Base-by-base conservation (phyloP, 306 rosid genomes). In the Luffa acutangula region DNA sequence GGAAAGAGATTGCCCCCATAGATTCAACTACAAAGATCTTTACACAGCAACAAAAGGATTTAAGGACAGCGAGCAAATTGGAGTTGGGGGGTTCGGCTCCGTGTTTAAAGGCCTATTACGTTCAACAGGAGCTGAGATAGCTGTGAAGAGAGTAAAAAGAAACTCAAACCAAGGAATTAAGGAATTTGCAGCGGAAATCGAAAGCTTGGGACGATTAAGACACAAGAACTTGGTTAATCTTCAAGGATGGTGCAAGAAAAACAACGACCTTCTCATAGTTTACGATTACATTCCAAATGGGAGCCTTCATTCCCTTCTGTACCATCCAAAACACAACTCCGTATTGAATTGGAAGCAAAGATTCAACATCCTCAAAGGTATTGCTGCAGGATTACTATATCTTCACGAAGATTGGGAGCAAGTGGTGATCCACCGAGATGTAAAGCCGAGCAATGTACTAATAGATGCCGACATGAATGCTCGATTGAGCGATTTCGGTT, bases 381-480 rank as follows among this genome's bases (percentile, higher is more conserved):
- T 92, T 18, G 92, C 93, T 15, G 73, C 87, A 11, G 97, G 93
- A 31, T 83, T 92, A 3, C 62, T 92, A 43, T 90, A 92, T 80
- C 85, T 92, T 3, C 97, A 91, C 45, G 96, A 91, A 81, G 96
- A 89, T 76, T 89, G 93, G 91, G 93, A 91, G 69, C 86, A 87
- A 78, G 90, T 91, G 0, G 96, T 91, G 80, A 85, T 91, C 79
- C 96, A 91, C 53, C 77, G 96, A 34, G 96, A 91, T 7, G 89
- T 91, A 7, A 91, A 91, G 79, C 80, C 91, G 18, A 82, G 89
- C 48, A 91, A 91, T 3, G 90, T 91, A 54, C 78, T 91, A 54
- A 87, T 92, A 20, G 97, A 86, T 49, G 78, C 31, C 0, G 84
- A 90, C 10, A 53, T 92, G 83, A 86, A 75, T 67, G 83, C 95